Conservation (phyloP, 1,284 basidiomycete species). For the Cryptococcus amylolentus region DNA sequence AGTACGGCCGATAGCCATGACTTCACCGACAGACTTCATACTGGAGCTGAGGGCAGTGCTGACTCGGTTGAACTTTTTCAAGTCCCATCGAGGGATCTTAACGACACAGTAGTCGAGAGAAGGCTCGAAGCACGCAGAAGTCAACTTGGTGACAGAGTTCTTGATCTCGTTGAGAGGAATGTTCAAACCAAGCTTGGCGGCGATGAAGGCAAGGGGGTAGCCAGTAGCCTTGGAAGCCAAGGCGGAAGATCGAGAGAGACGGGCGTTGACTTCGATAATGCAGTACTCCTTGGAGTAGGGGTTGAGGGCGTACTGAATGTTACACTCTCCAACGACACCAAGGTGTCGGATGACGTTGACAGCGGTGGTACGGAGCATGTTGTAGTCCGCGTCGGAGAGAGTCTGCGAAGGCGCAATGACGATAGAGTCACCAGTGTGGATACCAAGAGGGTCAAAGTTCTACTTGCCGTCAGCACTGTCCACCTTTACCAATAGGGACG, state of each 20-base stretch:
- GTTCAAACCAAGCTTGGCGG: constrained; percentile 98
- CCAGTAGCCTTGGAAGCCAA: constrained; percentile 98
- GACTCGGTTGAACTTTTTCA: constrained; percentile 96
- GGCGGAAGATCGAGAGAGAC: constrained; percentile 68
- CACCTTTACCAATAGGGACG: constrained; percentile 59
- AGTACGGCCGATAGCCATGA: constrained; percentile 99
- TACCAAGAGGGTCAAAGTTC: constrained; percentile 98
- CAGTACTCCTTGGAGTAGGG: constrained; percentile 91
- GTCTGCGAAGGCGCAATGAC: constrained; percentile 99
- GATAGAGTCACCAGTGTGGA: constrained; percentile 99
- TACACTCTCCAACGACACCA: constrained; percentile 94
- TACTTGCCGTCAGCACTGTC: constrained; percentile 70
- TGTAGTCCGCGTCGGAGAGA: constrained; percentile 94
- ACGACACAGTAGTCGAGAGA: constrained; percentile 99
- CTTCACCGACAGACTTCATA: constrained; percentile 99
- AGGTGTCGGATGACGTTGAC: constrained; percentile 97
- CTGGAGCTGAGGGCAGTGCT: constrained; percentile 92
- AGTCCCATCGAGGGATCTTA: constrained; percentile 99
- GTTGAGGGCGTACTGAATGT: constrained; percentile 92
- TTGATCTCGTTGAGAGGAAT: constrained; percentile 96
- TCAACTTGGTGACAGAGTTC: constrained; percentile 98
- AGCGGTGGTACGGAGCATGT: constrained; percentile 96
- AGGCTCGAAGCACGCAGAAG: constrained; percentile 99
- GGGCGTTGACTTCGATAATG: constrained; percentile 96
- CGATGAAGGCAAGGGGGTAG: constrained; percentile 98